Evolutionary conservation across 495 filamentous ascomycete genomes (phyloP).

Genomic region (Hyaloscypha bicolor): DNA sequence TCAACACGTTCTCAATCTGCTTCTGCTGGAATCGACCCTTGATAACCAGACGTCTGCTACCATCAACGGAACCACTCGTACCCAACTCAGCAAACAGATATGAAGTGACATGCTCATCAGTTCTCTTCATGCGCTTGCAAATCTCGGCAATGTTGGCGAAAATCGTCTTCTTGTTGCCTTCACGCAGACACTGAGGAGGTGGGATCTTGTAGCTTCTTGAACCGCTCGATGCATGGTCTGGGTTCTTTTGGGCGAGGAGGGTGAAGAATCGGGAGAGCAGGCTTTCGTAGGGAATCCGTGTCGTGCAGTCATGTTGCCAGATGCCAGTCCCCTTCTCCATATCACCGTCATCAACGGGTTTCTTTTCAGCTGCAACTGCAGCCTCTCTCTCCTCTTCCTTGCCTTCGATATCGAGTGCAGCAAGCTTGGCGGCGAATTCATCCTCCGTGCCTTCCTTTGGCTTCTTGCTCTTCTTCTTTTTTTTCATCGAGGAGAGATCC

Average conservation of each 20-base stretch:
- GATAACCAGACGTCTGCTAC: constrained; percentile 90
- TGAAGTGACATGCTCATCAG: constrained; percentile 93
- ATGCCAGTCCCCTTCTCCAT: constrained; percentile 90
- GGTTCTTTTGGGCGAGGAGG: constrained; percentile 88
- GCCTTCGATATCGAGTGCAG: constrained; percentile 77
- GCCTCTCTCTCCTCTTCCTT: constrained; percentile 67
- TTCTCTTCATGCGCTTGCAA: constrained; percentile 86
- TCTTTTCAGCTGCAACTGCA: constrained; percentile 44
- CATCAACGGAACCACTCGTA: constrained; percentile 92
- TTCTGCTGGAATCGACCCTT: constrained; percentile 99
- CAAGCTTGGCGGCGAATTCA: constrained; percentile 59
- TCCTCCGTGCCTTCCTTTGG: constrained; percentile 64
- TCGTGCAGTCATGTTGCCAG: constrained; percentile 76
- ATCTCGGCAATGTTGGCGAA: constrained; percentile 97
- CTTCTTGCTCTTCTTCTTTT: constrained; percentile 94
- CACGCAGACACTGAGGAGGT: constrained; percentile 96
- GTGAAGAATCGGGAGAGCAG: constrained; percentile 91
- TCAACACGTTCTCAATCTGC: constrained; percentile 92
- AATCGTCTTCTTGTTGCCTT: constrained; percentile 99
- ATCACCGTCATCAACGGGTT: constrained; percentile 67
- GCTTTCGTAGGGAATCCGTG: constrained; percentile 78
- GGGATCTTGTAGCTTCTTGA: constrained; percentile 97
- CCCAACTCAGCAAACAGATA: constrained; percentile 98
- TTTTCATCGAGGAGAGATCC: constrained; percentile 77
- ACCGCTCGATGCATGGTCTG: constrained; percentile 85